phyloP scores from a whole-genome alignment of 192 early-diverging fungal species.

The Backusella tuberculispora region DNA sequence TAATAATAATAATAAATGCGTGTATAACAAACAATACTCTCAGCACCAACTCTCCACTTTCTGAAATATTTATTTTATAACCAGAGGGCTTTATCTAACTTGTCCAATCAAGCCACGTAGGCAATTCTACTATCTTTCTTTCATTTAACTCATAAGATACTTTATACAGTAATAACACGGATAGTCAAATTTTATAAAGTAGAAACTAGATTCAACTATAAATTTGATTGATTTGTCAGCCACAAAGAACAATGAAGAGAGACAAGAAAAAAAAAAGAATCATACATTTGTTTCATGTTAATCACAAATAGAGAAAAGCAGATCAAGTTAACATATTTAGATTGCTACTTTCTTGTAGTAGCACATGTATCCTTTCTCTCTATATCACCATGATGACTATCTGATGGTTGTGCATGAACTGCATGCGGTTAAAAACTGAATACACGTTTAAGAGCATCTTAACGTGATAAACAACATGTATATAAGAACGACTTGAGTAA shows the following conservation, averaged over 20 bases:
- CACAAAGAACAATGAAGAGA: not conserved
- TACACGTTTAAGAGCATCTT: not conserved
- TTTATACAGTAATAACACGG: too few relatives aligned
- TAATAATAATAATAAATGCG: too few relatives aligned
- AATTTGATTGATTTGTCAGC: constrained; percentile 4
- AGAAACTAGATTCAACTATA: not conserved
- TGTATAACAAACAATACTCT: too few relatives aligned
- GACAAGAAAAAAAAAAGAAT: not conserved
- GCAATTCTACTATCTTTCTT: too few relatives aligned
- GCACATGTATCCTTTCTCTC: constrained; percentile 1
- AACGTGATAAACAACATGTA: not conserved
- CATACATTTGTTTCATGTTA: not conserved
- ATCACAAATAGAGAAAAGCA: not conserved
- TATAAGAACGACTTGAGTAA: not conserved
- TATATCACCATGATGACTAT: not conserved
- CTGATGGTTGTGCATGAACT: constrained; percentile 6
- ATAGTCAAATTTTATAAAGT: too few relatives aligned
- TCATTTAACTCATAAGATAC: too few relatives aligned
- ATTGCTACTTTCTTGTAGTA: not conserved
- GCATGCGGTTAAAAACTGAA: not conserved
- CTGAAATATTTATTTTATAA: too few relatives aligned
- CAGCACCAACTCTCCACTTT: too few relatives aligned
- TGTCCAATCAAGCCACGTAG: too few relatives aligned
- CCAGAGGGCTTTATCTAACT: too few relatives aligned
- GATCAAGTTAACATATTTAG: not conserved